Conservation (phyloP, 495 filamentous ascomycete species). For the Aspergillus ellipticus region DNA sequence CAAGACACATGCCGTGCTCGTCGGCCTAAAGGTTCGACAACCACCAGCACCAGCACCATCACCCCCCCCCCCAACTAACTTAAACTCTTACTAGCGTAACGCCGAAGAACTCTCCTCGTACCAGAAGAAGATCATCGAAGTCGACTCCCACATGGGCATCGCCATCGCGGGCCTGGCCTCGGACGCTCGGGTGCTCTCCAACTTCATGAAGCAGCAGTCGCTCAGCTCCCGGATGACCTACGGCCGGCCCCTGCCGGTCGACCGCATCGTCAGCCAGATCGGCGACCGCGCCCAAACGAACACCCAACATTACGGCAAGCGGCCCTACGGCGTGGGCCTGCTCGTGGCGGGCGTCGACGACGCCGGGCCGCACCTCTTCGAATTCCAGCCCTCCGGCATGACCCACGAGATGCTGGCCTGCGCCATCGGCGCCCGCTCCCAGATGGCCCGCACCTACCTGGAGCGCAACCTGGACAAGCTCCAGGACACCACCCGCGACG, state of each 20-base stretch:
- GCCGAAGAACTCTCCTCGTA: constrained; percentile 99
- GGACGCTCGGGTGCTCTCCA: constrained; percentile 97
- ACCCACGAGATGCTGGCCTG: constrained; percentile 95
- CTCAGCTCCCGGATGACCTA: constrained; percentile 93
- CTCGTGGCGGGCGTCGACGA: constrained; percentile 93
- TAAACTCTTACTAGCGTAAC: constrained; percentile 63
- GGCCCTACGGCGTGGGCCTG: constrained; percentile 93
- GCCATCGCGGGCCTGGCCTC: constrained; percentile 96
- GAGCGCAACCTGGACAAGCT: constrained; percentile 88
- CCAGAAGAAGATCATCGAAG: constrained; percentile 97
- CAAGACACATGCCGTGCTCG: constrained; percentile 96
- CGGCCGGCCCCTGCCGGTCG: constrained; percentile 84
- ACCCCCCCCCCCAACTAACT: neutral
- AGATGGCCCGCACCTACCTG: constrained; percentile 96
- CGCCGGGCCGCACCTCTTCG: constrained; percentile 89
- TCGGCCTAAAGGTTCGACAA: constrained; percentile 84
- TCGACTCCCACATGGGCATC: constrained; percentile 93
- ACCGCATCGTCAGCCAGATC: constrained; percentile 83
- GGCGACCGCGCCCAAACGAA: constrained; percentile 95
- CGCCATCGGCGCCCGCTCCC: constrained; percentile 90
- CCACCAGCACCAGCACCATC: neutral
- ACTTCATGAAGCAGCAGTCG: constrained; percentile 99
- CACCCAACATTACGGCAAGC: constrained; percentile 95
- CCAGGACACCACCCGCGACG: constrained; percentile 65
- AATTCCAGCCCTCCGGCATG: constrained; percentile 95